phyloP scores from a whole-genome alignment of 768 basidiomycete genomes.

The Flagelloscypha sp. region DNA sequence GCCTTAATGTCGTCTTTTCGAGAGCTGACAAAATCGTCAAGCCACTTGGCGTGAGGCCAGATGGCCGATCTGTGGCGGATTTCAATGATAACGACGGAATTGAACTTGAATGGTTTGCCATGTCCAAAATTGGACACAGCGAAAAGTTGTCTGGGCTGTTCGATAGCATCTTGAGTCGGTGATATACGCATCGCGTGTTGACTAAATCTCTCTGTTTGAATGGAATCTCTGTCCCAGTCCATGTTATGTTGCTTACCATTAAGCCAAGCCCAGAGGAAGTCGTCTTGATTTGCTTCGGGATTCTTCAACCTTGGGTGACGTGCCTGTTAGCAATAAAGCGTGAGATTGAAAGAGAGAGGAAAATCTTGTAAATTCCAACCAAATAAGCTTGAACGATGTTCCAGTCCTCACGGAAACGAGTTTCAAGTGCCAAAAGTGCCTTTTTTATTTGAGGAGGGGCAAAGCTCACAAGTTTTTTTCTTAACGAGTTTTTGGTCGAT shows the following conservation, averaged over 20 bases:
- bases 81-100: constrained; percentile 37
- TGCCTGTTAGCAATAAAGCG: not conserved
- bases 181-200: constrained; percentile 86
- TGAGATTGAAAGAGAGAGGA: not conserved
- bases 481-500: constrained; percentile 57
- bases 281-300: constrained; percentile 21
- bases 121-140: constrained; percentile 83
- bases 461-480: constrained; percentile 13
- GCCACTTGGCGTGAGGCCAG: too few species aligned
- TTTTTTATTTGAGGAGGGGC: constrained; percentile 41
- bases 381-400: constrained; percentile 36
- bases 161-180: constrained; percentile 40
- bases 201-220: too few species aligned
- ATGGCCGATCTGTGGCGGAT: too few species aligned
- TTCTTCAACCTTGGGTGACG: constrained; percentile 2
- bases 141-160: constrained; percentile 71
- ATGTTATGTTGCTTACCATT: constrained; percentile 76
- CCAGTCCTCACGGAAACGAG: constrained; percentile 57
- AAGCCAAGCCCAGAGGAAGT: constrained; percentile 88
- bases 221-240: too few species aligned
- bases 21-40: constrained; percentile 45
- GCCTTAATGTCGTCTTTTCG: constrained; percentile 26
- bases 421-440: constrained; percentile 33
- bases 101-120: constrained; percentile 67
- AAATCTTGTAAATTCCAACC: constrained; percentile 28